Evolutionary conservation across 768 basidiomycete species (phyloP), one percentile per base, ranked within the genome.

Genomic region (Macrolepiota fuliginosa): DNA sequence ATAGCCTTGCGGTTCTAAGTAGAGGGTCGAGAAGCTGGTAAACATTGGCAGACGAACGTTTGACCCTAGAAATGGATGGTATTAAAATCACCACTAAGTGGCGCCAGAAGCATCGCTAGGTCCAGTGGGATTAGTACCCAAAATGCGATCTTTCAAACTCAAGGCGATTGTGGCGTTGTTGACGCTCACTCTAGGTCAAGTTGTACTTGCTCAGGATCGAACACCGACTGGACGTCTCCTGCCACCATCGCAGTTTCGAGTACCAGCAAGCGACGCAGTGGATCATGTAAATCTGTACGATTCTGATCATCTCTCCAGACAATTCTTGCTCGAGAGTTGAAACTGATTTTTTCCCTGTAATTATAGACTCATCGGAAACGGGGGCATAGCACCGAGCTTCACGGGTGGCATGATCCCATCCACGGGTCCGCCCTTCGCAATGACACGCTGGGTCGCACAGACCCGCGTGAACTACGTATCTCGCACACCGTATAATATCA

Each of bases 381-480:
- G 85, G 0, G 89, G 89, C 0, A 81, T 84, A 63, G 82, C 83
- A 0, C 88, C 89, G 0, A 84, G 88, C 64, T 83, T 81, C 2
- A 85, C 86, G 0, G 90, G 90, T 27, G 90, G 89, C 0, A 91
- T 89, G 87, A 89, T 91, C 51, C 89, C 89, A 0, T 86, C 85
- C 35, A 81, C 81, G 3, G 86, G 84, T 4, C 89, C 90, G 2
- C 91, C 91, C 0, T 94, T 92, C 64, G 91, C 82, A 2, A 92
- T 91, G 90, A 91, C 89, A 0, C 82, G 91, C 36, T 92, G 91
- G 91, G 86, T 90, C 13, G 88, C 90, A 0, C 89, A 90, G 71
- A 92, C 89, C 6, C 82, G 88, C 56, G 75, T 83, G 58, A 91
- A 91, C 73, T 90, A 88, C 62, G 87, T 89, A 51, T 90, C 88